Evolutionary conservation across 352 stramenopile genomes (phyloP).

Genomic region (Phytophthora quininea): DNA sequence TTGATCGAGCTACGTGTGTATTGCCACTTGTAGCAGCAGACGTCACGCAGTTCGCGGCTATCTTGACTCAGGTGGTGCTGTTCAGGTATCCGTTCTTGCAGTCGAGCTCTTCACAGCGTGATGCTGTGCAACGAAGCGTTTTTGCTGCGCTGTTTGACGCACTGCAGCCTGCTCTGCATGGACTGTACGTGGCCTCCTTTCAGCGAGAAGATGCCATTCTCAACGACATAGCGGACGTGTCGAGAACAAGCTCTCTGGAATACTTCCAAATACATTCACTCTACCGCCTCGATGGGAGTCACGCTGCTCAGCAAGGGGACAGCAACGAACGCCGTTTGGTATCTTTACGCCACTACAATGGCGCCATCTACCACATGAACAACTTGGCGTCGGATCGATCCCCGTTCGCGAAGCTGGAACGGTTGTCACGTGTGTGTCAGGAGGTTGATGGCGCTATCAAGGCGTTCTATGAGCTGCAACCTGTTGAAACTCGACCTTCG

Average conservation of each 20-base stretch:
- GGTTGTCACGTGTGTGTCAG: conserved; percentile 51
- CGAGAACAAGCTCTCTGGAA: conserved; percentile 32
- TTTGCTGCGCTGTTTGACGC: conserved; percentile 67
- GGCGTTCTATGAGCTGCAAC: conserved; percentile 39
- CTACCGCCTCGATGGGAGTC: conserved; percentile 65
- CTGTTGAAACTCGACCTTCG: conserved; percentile 12
- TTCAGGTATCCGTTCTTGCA: conserved; percentile 58
- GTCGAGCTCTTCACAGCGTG: conserved; percentile 1
- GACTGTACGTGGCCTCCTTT: conserved; percentile 59
- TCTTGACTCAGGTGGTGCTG: conserved; percentile 59
- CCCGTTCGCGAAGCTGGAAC: conserved; percentile 56
- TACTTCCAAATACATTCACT: conserved; percentile 50
- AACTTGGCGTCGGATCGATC: conserved; percentile 53
- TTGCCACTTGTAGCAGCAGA: conserved; percentile 58
- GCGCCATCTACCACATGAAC: conserved; percentile 51
- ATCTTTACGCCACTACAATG: conserved; percentile 43
- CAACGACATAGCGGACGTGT: conserved; percentile 31
- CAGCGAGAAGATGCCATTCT: conserved; percentile 53
- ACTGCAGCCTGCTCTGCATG: conserved; percentile 66
- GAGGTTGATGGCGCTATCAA: conserved; percentile 56
- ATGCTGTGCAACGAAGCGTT: conserved; percentile 46
- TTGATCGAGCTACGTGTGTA: conserved; percentile 25
- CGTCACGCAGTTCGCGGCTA: conserved; percentile 53
- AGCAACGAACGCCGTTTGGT: conserved; percentile 36
- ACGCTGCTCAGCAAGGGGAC: too few species aligned